Evolutionary conservation across 2,329 filamentous ascomycete genomes (phyloP).

Genomic region (Colletotrichum melonis): DNA sequence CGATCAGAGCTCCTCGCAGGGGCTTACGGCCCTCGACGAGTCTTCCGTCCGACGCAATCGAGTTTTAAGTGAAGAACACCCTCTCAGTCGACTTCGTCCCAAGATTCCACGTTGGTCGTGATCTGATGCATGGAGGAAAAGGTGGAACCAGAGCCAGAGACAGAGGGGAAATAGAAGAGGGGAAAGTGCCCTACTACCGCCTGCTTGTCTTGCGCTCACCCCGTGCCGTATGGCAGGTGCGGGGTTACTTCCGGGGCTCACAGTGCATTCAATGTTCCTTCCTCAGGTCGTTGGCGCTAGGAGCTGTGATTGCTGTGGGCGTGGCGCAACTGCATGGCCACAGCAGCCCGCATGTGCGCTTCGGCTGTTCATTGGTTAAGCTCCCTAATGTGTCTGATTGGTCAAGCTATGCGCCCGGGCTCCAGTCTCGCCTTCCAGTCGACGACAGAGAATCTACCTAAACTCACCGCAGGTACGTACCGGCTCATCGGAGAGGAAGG

Average conservation of each 20-base stretch:
- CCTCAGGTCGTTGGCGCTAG: conserved; percentile 5
- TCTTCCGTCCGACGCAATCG: background rate
- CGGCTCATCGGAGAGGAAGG: background rate
- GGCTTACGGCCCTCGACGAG: background rate
- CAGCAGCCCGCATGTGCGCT: background rate
- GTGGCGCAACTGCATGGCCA: conserved; percentile 13
- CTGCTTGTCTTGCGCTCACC: background rate
- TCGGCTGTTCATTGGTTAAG: background rate
- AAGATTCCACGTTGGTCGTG: background rate
- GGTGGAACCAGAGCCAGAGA: background rate
- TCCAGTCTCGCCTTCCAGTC: background rate
- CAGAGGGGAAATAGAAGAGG: background rate
- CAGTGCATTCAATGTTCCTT: background rate
- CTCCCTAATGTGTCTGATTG: background rate
- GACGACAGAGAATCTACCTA: background rate
- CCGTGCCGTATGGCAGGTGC: conserved; percentile 7
- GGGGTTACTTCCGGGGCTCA: conserved; percentile 20
- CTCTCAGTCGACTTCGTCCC: background rate
- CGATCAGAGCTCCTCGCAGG: background rate
- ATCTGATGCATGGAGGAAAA: background rate
- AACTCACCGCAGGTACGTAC: background rate
- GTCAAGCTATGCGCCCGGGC: background rate
- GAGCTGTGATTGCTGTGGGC: background rate
- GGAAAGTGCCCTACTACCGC: background rate
- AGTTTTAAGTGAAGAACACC: background rate